phyloP scores from a whole-genome alignment of 1,284 basidiomycete species.

The Ceratorhiza oryzae-sativae region DNA sequence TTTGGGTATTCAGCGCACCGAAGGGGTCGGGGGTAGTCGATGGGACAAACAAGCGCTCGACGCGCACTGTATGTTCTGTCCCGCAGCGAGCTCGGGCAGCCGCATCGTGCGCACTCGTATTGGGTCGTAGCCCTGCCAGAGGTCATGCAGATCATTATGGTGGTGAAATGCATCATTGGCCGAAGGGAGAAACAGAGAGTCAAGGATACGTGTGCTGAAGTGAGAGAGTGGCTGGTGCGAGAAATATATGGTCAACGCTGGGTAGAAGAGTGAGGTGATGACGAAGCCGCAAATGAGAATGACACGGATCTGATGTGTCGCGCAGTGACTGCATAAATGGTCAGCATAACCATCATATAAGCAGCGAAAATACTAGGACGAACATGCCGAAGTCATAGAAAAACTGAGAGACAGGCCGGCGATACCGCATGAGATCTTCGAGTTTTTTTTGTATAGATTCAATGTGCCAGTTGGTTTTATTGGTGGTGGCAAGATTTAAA shows the following conservation, averaged over 20 bases:
- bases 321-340: slow-evolving; percentile 67
- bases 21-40: slow-evolving; percentile 61
- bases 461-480: not conserved
- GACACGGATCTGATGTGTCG: slow-evolving; percentile 90
- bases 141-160: slow-evolving; percentile 62
- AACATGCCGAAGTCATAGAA: slow-evolving; percentile 39
- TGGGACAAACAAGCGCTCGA: slow-evolving; percentile 77
- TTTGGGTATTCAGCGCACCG: slow-evolving; percentile 65
- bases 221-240: slow-evolving; percentile 70
- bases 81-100: slow-evolving; percentile 74
- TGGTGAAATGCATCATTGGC: slow-evolving; percentile 43
- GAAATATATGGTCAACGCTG: slow-evolving; percentile 84
- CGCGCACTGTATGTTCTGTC: slow-evolving; percentile 73
- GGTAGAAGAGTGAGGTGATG: slow-evolving; percentile 95
- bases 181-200: slow-evolving; percentile 58
- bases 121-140: slow-evolving; percentile 69
- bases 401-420: slow-evolving; percentile 30
- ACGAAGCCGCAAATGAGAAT: slow-evolving; percentile 93
- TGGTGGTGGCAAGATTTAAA: not conserved
- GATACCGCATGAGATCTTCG: slow-evolving; percentile 11
- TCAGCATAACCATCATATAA: not conserved
- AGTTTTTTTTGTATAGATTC: not conserved
- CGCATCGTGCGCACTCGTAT: slow-evolving; percentile 71
- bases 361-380: not conserved
- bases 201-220: slow-evolving; percentile 63